Conservation (phyloP, 2,329 filamentous ascomycete genomes). For the Penicillium sp. region DNA sequence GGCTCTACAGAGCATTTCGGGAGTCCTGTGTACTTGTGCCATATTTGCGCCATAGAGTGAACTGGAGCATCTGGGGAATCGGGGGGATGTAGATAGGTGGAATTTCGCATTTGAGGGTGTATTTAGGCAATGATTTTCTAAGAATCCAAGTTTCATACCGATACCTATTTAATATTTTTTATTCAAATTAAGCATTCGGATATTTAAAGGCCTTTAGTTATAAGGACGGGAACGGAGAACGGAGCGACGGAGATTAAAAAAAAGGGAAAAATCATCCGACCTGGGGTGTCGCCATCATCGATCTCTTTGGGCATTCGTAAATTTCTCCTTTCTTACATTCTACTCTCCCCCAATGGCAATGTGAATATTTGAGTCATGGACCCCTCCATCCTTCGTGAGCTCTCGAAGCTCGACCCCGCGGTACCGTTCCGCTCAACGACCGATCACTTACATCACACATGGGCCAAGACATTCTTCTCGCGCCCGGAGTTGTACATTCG, state of each 20-base stretch:
- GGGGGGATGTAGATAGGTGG: slow-evolving; percentile 18
- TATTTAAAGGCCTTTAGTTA: neutral
- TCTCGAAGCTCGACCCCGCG: slow-evolving; percentile 50
- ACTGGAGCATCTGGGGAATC: slow-evolving; percentile 21
- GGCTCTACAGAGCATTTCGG: slow-evolving; percentile 14
- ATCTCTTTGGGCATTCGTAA: slow-evolving; percentile 1
- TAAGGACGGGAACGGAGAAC: neutral
- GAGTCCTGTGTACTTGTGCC: slow-evolving; percentile 7
- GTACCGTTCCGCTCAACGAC: slow-evolving; percentile 68
- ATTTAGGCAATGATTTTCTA: slow-evolving; percentile 6
- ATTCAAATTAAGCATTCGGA: neutral
- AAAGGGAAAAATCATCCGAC: neutral
- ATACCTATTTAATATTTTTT: neutral
- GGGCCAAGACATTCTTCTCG: slow-evolving; percentile 86
- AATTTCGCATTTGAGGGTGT: slow-evolving; percentile 7
- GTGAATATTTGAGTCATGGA: slow-evolving; percentile 29
- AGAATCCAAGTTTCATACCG: neutral
- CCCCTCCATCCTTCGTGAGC: slow-evolving; percentile 45
- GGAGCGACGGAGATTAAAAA: slow-evolving; percentile 1
- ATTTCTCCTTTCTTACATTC: neutral
- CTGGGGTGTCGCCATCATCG: slow-evolving; percentile 14
- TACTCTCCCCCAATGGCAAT: neutral
- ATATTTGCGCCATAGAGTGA: slow-evolving; percentile 15
- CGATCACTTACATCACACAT: slow-evolving; percentile 74
- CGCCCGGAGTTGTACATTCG: slow-evolving; percentile 84